Evolutionary conservation across 768 basidiomycete species (phyloP), one percentile per base, ranked within the genome.

Genomic region (Cubamyces lactineus): DNA sequence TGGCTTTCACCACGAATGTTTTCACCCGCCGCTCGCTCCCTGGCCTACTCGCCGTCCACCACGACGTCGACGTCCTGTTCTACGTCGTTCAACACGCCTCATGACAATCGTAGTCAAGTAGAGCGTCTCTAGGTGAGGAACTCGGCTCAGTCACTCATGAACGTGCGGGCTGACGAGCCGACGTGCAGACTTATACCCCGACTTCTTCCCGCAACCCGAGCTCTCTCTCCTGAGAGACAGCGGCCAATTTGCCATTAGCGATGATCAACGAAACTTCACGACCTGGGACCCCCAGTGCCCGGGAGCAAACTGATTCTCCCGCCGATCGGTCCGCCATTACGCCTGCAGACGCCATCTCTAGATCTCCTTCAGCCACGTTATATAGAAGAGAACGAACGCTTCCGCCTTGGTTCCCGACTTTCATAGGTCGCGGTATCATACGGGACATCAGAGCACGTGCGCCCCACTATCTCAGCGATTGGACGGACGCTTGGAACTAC

Each of bases 401-500:
- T 2, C 52, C 51, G 1, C 16, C 47, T 3, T 59, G 59, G 62
- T 15, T 53, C 15, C 55, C 63, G 1, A 63, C 57, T 12, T 59
- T 47, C 28, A 50, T 70, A 17, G 85, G 84, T 1, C 69, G 77
- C 4, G 94, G 94, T 7, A 91, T 96, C 67, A 61, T 80, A 17
- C 75, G 78, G 40, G 95, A 97, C 74, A 78, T 96, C 15, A 79
- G 76, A 48, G 80, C 88, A 1, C 82, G 95, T 43, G 76, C 79
- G 1, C 93, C 94, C 0, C 95, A 85, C 80, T 98, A 96, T 72
- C 60, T 79, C 38, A 88, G 85, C 57, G 94, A 97, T 76, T 98
- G 95, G 95, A 85, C 79, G 11, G 92, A 96, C 72, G 94, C 91
- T 6, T 94, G 89, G 86, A 92, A 92, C 71, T 96, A 96, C 74